Percentiles rank a stretch among this genome's conserved stretches.
phyloP scores from a whole-genome alignment of 1,284 basidiomycete species.

The Peniophora sp. region DNA sequence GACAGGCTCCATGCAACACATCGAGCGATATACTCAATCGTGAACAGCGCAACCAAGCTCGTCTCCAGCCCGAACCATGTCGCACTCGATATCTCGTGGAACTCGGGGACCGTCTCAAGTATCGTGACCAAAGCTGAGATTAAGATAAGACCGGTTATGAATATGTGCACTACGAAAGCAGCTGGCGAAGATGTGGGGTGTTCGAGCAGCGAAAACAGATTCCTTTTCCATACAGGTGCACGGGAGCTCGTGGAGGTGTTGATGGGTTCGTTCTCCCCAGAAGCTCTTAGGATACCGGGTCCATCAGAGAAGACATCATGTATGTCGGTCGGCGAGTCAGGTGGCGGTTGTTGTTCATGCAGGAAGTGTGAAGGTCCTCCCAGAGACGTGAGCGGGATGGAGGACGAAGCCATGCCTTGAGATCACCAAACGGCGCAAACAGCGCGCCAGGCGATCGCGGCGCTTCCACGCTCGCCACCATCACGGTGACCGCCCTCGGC shows the following conservation, averaged over 20 bases:
- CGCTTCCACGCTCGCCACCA: no score
- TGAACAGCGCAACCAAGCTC: constrained; percentile 72
- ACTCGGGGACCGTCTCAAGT: constrained; percentile 78
- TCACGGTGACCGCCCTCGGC: no score
- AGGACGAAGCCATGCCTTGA: not conserved
- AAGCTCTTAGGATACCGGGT: not conserved
- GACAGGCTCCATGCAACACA: constrained; percentile 58
- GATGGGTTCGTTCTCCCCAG: not conserved
- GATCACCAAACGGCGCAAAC: no score
- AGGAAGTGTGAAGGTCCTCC: not conserved
- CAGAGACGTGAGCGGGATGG: not conserved
- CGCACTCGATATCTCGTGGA: constrained; percentile 62
- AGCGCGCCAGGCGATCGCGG: no score
- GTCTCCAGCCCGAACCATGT: constrained; percentile 82
- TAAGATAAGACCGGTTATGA: constrained; percentile 56
- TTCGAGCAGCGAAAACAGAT: constrained; percentile 56
- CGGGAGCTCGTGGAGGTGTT: not conserved
- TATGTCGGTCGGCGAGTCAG: not conserved
- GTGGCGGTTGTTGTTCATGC: not conserved
- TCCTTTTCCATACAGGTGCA: constrained; percentile 47
- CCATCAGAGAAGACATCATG: constrained; percentile 2
- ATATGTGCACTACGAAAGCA: constrained; percentile 59
- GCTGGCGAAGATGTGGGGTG: constrained; percentile 58
- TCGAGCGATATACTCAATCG: constrained; percentile 67
- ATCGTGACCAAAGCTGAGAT: constrained; percentile 75